Percentiles rank a stretch among this genome's conserved stretches.
Evolutionary conservation across 2,329 filamentous ascomycete genomes (phyloP).

Genomic region (Dothistroma pini): DNA sequence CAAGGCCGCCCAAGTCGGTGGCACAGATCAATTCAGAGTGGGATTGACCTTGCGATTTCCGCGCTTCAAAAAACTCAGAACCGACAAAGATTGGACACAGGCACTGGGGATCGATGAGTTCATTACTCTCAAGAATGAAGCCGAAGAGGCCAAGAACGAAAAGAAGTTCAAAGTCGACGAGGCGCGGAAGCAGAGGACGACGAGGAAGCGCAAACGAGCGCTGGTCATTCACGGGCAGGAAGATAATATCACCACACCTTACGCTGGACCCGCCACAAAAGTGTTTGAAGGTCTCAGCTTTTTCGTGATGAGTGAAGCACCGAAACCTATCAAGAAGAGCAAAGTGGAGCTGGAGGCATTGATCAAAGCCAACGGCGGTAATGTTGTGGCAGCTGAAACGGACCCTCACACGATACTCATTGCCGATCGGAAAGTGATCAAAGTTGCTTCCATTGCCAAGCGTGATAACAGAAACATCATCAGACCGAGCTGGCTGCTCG

Average conservation of each 20-base stretch:
- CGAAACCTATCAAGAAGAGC: conserved; percentile 64
- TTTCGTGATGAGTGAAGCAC: conserved; percentile 73
- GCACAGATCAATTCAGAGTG: conserved; percentile 73
- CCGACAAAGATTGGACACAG: conserved; percentile 80
- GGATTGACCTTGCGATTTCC: conserved; percentile 83
- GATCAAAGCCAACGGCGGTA: conserved; percentile 79
- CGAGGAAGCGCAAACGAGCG: conserved; percentile 59
- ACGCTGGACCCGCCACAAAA: conserved; percentile 56
- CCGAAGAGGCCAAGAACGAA: conserved; percentile 66
- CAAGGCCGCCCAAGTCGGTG: conserved; percentile 76
- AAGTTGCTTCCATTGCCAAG: conserved; percentile 79
- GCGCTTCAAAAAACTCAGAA: conserved; percentile 74
- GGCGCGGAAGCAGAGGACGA: conserved; percentile 60
- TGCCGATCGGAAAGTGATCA: conserved; percentile 74
- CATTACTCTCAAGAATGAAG: conserved; percentile 62
- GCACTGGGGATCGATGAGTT: conserved; percentile 79
- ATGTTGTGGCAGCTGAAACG: conserved; percentile 68
- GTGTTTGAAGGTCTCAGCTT: conserved; percentile 76
- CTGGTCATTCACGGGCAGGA: conserved; percentile 72
- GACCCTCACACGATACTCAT: conserved; percentile 66
- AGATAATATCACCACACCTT: conserved; percentile 46
- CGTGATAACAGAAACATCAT: conserved; percentile 67
- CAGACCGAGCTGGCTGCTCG: conserved; percentile 74
- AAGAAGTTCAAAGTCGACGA: conserved; percentile 72
- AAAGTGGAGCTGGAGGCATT: conserved; percentile 77